Base-by-base conservation (phyloP, 768 basidiomycete species). In the Rhodotorula toruloides region DNA sequence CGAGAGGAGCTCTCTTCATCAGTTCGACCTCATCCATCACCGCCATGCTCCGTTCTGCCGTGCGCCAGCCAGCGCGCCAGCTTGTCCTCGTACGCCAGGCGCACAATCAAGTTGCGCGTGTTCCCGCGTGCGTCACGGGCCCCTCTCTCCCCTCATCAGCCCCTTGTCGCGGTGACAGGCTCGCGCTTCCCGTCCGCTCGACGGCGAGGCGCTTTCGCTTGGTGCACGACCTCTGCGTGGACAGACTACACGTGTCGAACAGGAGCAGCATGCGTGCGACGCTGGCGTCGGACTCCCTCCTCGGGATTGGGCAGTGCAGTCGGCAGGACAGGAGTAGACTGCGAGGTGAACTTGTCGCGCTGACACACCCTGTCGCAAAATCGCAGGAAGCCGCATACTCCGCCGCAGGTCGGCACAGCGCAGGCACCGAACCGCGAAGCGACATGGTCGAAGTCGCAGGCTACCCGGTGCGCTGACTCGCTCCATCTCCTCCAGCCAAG, bases 361-460 rank as follows among this genome's bases (percentile, higher is more conserved):
- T n/a, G n/a, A 31, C 47, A 8, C 44, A 29, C 16, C 32, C 36
- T 31, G 10, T 10, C 34, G 32, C 58, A 31, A 14, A 13, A 12
- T 5, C 46, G 12, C 59, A 71, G 66, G 4, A 53, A 52, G 21
- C 70, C 66, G 21, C 70, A 71, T 66, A 65, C 70, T 42, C 73
- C 73, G 31, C 71, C 73, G 4, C 46, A 63, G 27, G 62, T 74
- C 39, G 57, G 65, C 21, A 29, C 55, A 12, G 43, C 53, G 3
- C 94, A 97, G 80, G 82, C 92, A 10, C 90, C 94, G 65, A 96
- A 97, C 79, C 82, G 84, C 72, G 79, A 87, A 10, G 77, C 82
- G 43, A 88, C 88, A 71, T 98, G 93, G 93, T 90, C 91, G 4
- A 85, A 86, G 27, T 86, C 78, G 74, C 94, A 98, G 79, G 83